Conservation (phyloP, 129 eudicot species). For the Scalesia atractyloides region DNA sequence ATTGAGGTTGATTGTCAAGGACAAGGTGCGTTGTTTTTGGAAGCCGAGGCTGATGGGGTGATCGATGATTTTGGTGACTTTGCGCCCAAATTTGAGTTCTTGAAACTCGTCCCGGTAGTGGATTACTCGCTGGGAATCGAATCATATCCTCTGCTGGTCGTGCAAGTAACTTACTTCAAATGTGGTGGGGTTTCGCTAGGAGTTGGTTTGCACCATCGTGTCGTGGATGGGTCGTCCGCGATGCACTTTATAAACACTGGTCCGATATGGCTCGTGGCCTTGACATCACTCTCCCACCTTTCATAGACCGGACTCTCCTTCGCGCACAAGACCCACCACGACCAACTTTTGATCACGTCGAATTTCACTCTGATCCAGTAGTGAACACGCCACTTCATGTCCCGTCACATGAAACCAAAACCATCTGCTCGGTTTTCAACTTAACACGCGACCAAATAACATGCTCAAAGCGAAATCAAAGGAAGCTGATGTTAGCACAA, state of each 20-base stretch:
- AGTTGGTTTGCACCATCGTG: neutral
- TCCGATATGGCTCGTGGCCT: neutral
- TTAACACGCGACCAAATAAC: neutral
- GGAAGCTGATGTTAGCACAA: neutral
- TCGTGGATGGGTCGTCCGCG: neutral
- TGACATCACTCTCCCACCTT: neutral
- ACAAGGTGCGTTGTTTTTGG: neutral
- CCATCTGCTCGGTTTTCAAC: neutral
- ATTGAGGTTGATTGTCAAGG: too few species aligned
- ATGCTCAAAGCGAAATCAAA: neutral
- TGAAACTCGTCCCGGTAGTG: neutral
- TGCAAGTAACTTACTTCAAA: neutral
- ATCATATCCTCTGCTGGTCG: neutral
- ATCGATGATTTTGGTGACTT: neutral
- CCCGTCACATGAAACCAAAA: neutral
- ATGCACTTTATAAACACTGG: neutral
- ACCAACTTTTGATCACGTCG: neutral
- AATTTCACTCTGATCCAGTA: conserved; percentile 2
- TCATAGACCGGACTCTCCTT: neutral
- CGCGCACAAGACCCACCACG: neutral
- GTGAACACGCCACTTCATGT: neutral
- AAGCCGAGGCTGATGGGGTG: neutral
- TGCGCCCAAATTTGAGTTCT: neutral
- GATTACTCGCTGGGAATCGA: neutral
- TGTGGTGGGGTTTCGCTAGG: neutral